phyloP scores from a whole-genome alignment of 768 basidiomycete species.

The Rhizopogon vulgaris region DNA sequence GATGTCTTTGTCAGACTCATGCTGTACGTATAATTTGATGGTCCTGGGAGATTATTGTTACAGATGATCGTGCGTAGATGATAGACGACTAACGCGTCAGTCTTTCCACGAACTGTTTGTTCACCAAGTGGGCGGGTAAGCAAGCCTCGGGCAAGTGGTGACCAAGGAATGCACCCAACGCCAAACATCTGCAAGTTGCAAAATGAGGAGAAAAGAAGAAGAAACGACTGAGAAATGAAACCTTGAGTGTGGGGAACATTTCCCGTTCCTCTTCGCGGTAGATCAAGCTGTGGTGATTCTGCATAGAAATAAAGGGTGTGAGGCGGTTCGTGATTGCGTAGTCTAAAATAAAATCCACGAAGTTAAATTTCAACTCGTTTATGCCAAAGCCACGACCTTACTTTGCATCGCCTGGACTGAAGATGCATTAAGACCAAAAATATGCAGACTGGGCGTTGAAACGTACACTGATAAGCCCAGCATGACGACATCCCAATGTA shows the following conservation, averaged over 20 bases:
- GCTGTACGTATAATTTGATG: constrained; percentile 13
- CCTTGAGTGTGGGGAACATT: constrained; percentile 57
- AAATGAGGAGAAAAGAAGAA: neutral
- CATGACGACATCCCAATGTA: constrained; percentile 58
- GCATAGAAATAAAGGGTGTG: constrained; percentile 64
- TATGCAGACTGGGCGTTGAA: neutral
- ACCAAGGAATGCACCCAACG: constrained; percentile 56
- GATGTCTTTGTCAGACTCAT: constrained; percentile 31
- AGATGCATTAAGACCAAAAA: neutral
- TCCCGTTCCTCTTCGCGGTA: constrained; percentile 65
- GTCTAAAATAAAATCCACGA: constrained; percentile 29
- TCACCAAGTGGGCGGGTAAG: constrained; percentile 35
- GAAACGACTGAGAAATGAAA: constrained; percentile 6
- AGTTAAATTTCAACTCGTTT: neutral
- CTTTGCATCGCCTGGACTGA: constrained; percentile 54
- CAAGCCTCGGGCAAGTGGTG: constrained; percentile 48
- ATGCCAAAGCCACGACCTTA: constrained; percentile 16
- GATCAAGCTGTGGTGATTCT: constrained; percentile 56
- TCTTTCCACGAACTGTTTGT: constrained; percentile 33
- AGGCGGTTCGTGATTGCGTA: constrained; percentile 55
- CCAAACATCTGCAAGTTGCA: constrained; percentile 45
- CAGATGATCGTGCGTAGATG: neutral
- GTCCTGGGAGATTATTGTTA: constrained; percentile 2
- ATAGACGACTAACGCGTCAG: constrained; percentile 23
- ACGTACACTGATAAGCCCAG: constrained; percentile 48